Evolutionary conservation across 73 alveolate species (phyloP), one percentile per base, ranked within the genome.

Genomic region (Loxodes magnus): DNA sequence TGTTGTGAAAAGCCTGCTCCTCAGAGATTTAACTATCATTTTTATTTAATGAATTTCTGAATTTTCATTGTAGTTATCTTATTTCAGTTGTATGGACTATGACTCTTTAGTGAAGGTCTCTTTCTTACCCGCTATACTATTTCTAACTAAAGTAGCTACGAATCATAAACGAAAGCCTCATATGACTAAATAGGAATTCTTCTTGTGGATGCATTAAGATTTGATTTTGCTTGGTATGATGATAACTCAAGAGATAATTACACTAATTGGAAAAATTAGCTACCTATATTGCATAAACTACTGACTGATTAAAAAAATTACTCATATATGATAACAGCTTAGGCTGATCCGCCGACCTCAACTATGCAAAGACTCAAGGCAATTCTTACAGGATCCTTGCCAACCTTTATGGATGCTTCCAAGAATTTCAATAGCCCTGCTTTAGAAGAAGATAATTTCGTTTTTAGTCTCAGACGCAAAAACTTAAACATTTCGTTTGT

Each of bases 301-400:
- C 33, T 41, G 48, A 46, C 19, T 34, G 62, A 73, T 12, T 15
- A 58, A 36, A 77, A 77, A 0, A 12, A 58, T 7, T 34, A 74
- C 41, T 28, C 83, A 19, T 25, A 44, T 2, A 54, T 68, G 6
- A 9, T 57, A 2, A 46, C 56, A 3, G 42, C 48, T 17, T 39
- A 29, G n/a, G 48, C 82, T 10, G 88, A 74, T 31, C 74, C 79
- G 56, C 92, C 92, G 4, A 77, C 92, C 7, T 71, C 65, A 19
- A 77, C 92, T 0, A 49, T 65, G 29, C 71, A 62, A 26, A 50
- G 92, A 34, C 58, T 77, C 35, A 77, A 77, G 48, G 73, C 72
- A 4, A 27, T 77, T 0, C 12, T 56, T 5, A 71, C 77, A 0
- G 92, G 92, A 7, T 37, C 75, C 20, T 35, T 77, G 43, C 82